Conservation (phyloP, 805 yeast genomes). For the Candida adriatica region DNA sequence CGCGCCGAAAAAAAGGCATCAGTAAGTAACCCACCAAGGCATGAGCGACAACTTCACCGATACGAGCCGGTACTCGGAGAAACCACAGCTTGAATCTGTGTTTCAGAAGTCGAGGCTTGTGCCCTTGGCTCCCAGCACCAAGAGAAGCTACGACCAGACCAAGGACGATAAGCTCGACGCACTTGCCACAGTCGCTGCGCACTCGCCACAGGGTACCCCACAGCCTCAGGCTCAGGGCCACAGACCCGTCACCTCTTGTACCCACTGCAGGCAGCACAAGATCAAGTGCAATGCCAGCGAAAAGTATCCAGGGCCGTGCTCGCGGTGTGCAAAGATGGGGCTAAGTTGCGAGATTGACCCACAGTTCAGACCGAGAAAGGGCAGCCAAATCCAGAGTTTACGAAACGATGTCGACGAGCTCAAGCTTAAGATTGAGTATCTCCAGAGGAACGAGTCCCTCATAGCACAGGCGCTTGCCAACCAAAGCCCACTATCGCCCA, state of each 20-base stretch:
- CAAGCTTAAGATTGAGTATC: conserved; percentile 61
- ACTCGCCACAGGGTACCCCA: conserved; percentile 7
- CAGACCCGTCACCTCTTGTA: conserved; percentile 88
- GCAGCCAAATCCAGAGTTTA: conserved; percentile 79
- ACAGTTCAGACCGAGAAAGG: conserved; percentile 83
- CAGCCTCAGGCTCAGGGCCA: conserved; percentile 42
- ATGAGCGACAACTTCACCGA: conserved; percentile 27
- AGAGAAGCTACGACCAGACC: conserved; percentile 12
- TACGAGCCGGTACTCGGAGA: too few species aligned
- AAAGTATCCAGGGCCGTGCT: conserved; percentile 74
- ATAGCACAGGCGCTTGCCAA: conserved; percentile 53
- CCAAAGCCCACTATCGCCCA: conserved; percentile 19
- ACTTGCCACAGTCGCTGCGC: conserved; percentile 11
- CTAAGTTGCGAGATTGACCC: conserved; percentile 86
- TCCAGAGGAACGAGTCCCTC: conserved; percentile 58
- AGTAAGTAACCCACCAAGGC: background rate
- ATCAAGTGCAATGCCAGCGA: conserved; percentile 89
- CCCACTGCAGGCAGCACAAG: conserved; percentile 92
- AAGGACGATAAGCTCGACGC: conserved; percentile 13
- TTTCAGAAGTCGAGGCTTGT: conserved; percentile 11
- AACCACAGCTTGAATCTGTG: too few species aligned
- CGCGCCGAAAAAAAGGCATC: too few species aligned
- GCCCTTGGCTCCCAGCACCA: conserved; percentile 9
- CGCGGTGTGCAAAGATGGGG: conserved; percentile 74
- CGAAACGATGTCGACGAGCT: conserved; percentile 81